These are phyloP conservation scores for Auricularia cornea DNA, from an alignment of 768 basidiomycete species.

Conservation along the genomic window DNA sequence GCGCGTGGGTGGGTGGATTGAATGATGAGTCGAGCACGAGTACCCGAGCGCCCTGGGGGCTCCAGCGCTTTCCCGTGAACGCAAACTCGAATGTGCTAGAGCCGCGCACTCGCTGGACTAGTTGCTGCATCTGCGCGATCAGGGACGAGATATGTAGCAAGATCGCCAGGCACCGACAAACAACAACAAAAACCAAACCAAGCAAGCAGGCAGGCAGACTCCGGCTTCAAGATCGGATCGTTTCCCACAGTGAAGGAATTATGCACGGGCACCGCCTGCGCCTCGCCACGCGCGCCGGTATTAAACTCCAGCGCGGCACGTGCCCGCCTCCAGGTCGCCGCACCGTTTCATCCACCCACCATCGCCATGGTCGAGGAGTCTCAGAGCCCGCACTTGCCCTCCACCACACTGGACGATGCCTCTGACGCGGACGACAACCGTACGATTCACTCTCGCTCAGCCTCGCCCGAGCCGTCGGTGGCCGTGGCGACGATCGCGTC, in stretches of 20 bases:
- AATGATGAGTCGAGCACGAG: constrained; percentile 81
- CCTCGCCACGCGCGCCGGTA: no score
- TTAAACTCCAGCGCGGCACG: not conserved
- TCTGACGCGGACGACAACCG: not conserved
- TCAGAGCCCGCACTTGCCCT: not conserved
- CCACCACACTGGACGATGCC: not conserved
- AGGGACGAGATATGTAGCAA: not conserved
- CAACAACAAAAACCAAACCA: no score
- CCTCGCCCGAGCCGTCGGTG: not conserved
- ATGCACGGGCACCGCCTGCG: no score
- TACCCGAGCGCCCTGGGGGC: not conserved
- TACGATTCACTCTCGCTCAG: not conserved
- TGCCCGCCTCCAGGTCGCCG: not conserved
- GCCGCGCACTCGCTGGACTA: not conserved
- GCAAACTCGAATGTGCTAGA: not conserved
- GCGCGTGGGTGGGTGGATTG: constrained; percentile 85
- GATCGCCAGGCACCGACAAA: not conserved
- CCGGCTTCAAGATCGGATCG: no score
- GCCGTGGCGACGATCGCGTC: not conserved
- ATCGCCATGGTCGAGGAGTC: not conserved
- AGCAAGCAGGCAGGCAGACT: no score
- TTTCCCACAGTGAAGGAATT: no score
- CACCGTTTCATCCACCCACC: not conserved
- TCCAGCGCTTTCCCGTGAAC: not conserved
- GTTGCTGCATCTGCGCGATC: not conserved